Conservation (phyloP, 768 basidiomycete genomes). For the Aureoboletus auriporus region DNA sequence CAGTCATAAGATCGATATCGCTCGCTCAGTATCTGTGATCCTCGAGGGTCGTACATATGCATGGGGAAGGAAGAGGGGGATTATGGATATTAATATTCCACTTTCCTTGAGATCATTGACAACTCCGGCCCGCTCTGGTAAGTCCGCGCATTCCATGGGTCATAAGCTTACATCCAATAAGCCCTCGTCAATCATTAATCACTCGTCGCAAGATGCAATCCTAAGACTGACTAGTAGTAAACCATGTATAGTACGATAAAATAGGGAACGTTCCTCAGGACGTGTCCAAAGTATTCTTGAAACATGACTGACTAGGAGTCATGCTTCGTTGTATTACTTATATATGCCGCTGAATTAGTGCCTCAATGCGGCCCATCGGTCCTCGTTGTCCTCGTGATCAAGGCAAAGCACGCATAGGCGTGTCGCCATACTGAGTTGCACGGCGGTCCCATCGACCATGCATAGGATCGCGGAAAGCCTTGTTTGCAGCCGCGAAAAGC, state of each 20-base stretch:
- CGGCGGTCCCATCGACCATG: slow-evolving; percentile 51
- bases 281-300: slow-evolving; percentile 6
- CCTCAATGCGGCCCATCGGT: not conserved
- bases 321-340: no score
- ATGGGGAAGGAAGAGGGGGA: no score
- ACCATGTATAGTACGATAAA: slow-evolving; percentile 22
- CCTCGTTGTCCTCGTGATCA: slow-evolving; percentile 9
- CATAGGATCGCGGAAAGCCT: slow-evolving; percentile 51
- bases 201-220: slow-evolving; percentile 3
- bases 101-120: no score
- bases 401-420: slow-evolving; percentile 29
- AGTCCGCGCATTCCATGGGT: no score
- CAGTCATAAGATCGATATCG: no score
- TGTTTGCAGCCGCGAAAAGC: slow-evolving; percentile 56
- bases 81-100: no score
- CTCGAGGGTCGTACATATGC: no score
- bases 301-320: not conserved
- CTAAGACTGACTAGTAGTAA: slow-evolving; percentile 2
- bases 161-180: not conserved
- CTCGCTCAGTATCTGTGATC: no score
- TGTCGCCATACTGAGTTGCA: slow-evolving; percentile 24
- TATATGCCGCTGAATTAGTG: slow-evolving; percentile 1
- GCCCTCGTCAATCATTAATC: not conserved
- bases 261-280: slow-evolving; percentile 8
- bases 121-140: no score